Conservation (phyloP, 345 rosid species). For the Arabis hirsuta region DNA sequence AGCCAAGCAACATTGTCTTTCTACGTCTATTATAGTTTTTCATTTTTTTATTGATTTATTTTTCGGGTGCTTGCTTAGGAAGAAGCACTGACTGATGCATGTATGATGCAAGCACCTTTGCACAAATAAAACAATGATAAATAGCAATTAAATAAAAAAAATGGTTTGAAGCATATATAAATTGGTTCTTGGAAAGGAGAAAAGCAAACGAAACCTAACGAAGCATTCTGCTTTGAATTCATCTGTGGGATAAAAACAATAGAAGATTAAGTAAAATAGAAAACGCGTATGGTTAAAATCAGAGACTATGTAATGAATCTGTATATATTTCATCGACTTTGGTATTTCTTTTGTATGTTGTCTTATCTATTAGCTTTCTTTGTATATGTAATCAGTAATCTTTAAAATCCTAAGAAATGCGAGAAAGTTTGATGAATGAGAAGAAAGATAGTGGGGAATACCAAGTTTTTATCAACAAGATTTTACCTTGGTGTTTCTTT, state of each 20-base stretch:
- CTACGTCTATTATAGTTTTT: conserved; percentile 7
- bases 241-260: conserved; percentile 7
- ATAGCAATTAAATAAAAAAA: too few relatives aligned
- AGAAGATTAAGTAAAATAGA: neutral
- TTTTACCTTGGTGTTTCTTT: conserved; percentile 14
- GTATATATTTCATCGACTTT: conserved; percentile 19
- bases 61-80: conserved; percentile 62
- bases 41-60: neutral
- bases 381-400: conserved; percentile 1
- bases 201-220: conserved; percentile 6
- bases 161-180: neutral
- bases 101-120: conserved; percentile 63
- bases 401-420: neutral
- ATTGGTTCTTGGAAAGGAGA: neutral
- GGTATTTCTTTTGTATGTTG: neutral
- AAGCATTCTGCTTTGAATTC: conserved; percentile 16
- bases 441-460: neutral
- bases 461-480: conserved; percentile 8
- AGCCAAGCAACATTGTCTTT: conserved; percentile 40
- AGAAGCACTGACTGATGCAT: conserved; percentile 64
- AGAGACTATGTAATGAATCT: neutral
- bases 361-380: conserved; percentile 7
- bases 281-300: conserved; percentile 24
- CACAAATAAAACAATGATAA: neutral
- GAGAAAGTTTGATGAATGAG: conserved; percentile 7